These are phyloP conservation scores for Patellaria atrata DNA, from an alignment of 495 filamentous ascomycete species.

Conservation along the genomic window DNA sequence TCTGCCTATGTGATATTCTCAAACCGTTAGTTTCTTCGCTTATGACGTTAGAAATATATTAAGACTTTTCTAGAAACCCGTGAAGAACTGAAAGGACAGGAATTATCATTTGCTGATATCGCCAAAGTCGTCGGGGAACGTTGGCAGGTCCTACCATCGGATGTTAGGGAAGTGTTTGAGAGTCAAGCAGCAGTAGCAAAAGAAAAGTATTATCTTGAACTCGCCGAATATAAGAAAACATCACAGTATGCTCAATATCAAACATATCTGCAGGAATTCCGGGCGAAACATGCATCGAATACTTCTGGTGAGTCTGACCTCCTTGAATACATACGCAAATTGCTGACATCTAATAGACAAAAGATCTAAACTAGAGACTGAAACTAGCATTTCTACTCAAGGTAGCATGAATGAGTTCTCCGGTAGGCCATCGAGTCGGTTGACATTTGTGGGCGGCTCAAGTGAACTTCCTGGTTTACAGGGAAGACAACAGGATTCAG, in stretches of 20 bases:
- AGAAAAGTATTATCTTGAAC: slow-evolving; percentile 51
- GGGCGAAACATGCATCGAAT: slow-evolving; percentile 39
- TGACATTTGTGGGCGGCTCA: too few species aligned
- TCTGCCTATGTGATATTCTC: slow-evolving; percentile 77
- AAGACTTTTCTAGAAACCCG: slow-evolving; percentile 41
- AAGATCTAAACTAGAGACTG: slow-evolving; percentile 24
- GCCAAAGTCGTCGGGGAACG: slow-evolving; percentile 68
- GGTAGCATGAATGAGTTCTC: slow-evolving; percentile 3
- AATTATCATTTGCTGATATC: slow-evolving; percentile 65
- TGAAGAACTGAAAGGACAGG: slow-evolving; percentile 56
- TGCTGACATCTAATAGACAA: slow-evolving; percentile 20
- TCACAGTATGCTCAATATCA: slow-evolving; percentile 41
- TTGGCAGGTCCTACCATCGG: slow-evolving; percentile 53
- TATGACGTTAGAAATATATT: too few species aligned
- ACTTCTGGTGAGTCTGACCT: slow-evolving; percentile 20
- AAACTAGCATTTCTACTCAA: slow-evolving; percentile 18
- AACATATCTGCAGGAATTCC: slow-evolving; percentile 60
- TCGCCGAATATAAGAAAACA: slow-evolving; percentile 64
- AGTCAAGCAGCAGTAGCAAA: slow-evolving; percentile 52
- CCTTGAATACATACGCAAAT: too few species aligned
- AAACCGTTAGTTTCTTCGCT: slow-evolving; percentile 43
- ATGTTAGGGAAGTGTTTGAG: slow-evolving; percentile 56
- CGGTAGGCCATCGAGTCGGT: too few species aligned
- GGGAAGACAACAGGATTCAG: too few species aligned
- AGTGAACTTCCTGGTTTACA: too few species aligned